A percentile compares a stretch with the other conserved stretches of the same genome.
Conservation (phyloP, 2,329 filamentous ascomycete genomes). For the Cladosporium sp. region DNA sequence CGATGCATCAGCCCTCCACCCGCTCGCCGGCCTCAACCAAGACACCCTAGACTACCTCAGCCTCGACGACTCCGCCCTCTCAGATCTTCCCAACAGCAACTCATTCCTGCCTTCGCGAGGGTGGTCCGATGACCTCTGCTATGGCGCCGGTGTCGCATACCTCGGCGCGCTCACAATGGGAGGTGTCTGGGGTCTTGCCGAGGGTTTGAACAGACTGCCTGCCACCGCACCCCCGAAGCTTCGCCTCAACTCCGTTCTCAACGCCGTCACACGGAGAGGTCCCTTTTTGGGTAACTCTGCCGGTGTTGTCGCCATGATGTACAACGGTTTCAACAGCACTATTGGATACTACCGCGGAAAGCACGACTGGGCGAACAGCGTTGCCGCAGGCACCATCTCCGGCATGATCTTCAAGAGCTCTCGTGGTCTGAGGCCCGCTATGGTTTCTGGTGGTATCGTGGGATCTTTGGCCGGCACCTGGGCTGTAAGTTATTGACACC, state of each 20-base stretch:
- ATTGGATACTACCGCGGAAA: slow-evolving; percentile 75
- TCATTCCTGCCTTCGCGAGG: slow-evolving; percentile 90
- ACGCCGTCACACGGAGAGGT: slow-evolving; percentile 86
- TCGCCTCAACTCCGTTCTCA: slow-evolving; percentile 87
- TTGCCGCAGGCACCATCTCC: slow-evolving; percentile 77
- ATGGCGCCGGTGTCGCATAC: slow-evolving; percentile 93
- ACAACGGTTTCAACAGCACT: slow-evolving; percentile 86
- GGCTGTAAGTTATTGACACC: slow-evolving; percentile 66
- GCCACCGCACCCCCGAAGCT: slow-evolving; percentile 78
- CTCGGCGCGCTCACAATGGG: slow-evolving; percentile 79
- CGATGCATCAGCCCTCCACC: slow-evolving; percentile 85
- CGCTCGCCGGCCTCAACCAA: slow-evolving; percentile 86
- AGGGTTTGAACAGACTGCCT: slow-evolving; percentile 72
- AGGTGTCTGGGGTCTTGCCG: slow-evolving; percentile 86
- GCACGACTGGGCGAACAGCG: slow-evolving; percentile 85
- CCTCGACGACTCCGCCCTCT: slow-evolving; percentile 85
- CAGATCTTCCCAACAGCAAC: slow-evolving; percentile 76
- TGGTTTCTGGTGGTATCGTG: slow-evolving; percentile 88
- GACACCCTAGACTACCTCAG: slow-evolving; percentile 92
- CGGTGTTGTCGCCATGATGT: slow-evolving; percentile 90
- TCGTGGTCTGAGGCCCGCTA: slow-evolving; percentile 80
- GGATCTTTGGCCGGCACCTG: slow-evolving; percentile 79
- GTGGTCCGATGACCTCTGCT: slow-evolving; percentile 97
- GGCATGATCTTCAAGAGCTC: slow-evolving; percentile 98
- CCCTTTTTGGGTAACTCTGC: slow-evolving; percentile 96